Conservation (phyloP, 2,329 filamentous ascomycete species). For the Stachybotrys chartarum region DNA sequence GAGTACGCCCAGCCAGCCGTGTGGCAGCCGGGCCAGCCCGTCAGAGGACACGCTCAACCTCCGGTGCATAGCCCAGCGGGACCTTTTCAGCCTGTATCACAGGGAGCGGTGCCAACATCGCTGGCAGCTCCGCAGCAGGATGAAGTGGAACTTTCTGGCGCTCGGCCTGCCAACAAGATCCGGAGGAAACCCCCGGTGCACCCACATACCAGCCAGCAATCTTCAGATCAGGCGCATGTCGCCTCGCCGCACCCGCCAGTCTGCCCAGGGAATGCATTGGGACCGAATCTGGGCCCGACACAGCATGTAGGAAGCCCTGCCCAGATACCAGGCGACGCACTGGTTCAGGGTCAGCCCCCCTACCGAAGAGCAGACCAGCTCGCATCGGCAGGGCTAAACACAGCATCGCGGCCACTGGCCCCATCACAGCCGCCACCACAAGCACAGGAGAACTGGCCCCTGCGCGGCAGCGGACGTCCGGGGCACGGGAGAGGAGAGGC, state of each 20-base stretch:
- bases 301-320: background rate
- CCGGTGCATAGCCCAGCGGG: background rate
- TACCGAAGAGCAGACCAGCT: background rate
- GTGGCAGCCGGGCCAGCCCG: slow-evolving; percentile 4
- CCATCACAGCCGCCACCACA: background rate
- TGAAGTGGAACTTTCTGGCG: background rate
- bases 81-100: background rate
- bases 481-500: background rate
- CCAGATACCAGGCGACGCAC: background rate
- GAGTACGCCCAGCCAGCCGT: slow-evolving; percentile 1
- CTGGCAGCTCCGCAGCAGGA: background rate
- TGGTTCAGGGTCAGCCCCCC: background rate
- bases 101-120: background rate
- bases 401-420: background rate
- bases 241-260: background rate
- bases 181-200: background rate
- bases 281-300: background rate
- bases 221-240: background rate
- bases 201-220: background rate
- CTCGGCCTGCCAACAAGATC: background rate
- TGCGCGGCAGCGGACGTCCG: background rate
- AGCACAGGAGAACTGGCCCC: background rate
- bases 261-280: background rate
- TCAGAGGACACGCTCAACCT: background rate
- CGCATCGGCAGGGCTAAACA: background rate